Conservation (phyloP, 768 basidiomycete species). For the Pholiota conissans region DNA sequence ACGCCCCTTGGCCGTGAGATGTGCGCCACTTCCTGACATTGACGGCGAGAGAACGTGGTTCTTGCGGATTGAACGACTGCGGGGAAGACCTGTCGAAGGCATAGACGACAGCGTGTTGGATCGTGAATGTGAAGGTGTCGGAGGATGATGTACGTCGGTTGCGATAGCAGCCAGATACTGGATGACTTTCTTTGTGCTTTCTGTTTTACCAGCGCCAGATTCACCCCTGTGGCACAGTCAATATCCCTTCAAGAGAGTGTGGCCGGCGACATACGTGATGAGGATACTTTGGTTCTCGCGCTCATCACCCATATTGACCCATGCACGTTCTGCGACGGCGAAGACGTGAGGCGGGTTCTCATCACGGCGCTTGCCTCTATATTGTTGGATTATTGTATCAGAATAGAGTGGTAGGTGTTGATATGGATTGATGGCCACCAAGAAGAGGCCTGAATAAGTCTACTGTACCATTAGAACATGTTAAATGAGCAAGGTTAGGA, state of each 20-base stretch:
- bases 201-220: slow-evolving; percentile 98
- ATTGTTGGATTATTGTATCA: slow-evolving; percentile 84
- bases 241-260: neutral
- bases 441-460: slow-evolving; percentile 95
- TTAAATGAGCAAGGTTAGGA: neutral
- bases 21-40: slow-evolving; percentile 37
- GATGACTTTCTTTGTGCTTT: slow-evolving; percentile 99
- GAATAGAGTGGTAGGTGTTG: slow-evolving; percentile 90
- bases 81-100: slow-evolving; percentile 67
- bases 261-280: slow-evolving; percentile 76
- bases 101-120: slow-evolving; percentile 64
- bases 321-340: slow-evolving; percentile 95
- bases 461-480: slow-evolving; percentile 27
- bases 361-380: slow-evolving; percentile 82
- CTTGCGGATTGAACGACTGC: slow-evolving; percentile 54
- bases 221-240: slow-evolving; percentile 68
- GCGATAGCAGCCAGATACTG: slow-evolving; percentile 99
- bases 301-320: slow-evolving; percentile 98
- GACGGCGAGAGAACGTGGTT: slow-evolving; percentile 49
- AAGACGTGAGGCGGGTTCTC: slow-evolving; percentile 98
- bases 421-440: slow-evolving; percentile 98
- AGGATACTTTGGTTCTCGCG: slow-evolving; percentile 97
- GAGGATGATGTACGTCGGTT: slow-evolving; percentile 64
- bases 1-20: slow-evolving; percentile 64
- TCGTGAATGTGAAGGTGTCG: slow-evolving; percentile 62